Base-by-base conservation (phyloP, 768 basidiomycete species). In the Clathrus columnatus region DNA sequence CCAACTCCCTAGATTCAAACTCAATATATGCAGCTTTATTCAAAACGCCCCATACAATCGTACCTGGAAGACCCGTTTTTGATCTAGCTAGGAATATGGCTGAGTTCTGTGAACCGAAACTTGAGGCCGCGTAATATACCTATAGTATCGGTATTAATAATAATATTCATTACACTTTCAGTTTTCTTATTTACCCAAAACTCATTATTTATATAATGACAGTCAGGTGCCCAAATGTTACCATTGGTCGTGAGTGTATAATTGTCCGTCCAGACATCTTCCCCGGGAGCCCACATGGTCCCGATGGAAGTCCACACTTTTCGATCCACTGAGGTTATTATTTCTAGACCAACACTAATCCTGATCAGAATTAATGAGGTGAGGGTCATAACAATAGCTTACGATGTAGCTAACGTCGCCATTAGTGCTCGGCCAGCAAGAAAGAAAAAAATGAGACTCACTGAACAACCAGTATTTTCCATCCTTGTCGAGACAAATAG, bases 81-180 rank as follows among this genome's bases (percentile, higher is more conserved):
- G 76, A 78, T 57, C 72, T 78, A 1, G 79, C 78, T 2, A 79
- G 69, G 65, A 80, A 81, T 21, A 82, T 78, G 2, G 73, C 80
- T 16, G 73, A 76, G 7, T 75, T 75, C 61, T 77, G 74, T 0
- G 75, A 77, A 17, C 79, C 79, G 61, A 80, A 80, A 48, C 70
- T 74, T 1, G 78, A 79, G 0, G 79, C 79, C 1, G 78, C 65
- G 61, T 80, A 81, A 65, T 78, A 80, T 4, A 80, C 66, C 79
- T 79, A 27, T 6, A n/a, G 59, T 21, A 45, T 17, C 26, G 32
- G 24, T 21, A n/a, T 59, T 26, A 58, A 59, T 41, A 23, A 8
- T 43, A 57, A 20, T 36, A 42, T 30, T 42, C 17, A 47, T 42
- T 43, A n/a, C 16, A n/a, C 18, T 23, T 17, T 11, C 7, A 30